Evolutionary conservation across 1,284 basidiomycete species (phyloP).

Genomic region (Sporisorium iseilematis-ciliati): DNA sequence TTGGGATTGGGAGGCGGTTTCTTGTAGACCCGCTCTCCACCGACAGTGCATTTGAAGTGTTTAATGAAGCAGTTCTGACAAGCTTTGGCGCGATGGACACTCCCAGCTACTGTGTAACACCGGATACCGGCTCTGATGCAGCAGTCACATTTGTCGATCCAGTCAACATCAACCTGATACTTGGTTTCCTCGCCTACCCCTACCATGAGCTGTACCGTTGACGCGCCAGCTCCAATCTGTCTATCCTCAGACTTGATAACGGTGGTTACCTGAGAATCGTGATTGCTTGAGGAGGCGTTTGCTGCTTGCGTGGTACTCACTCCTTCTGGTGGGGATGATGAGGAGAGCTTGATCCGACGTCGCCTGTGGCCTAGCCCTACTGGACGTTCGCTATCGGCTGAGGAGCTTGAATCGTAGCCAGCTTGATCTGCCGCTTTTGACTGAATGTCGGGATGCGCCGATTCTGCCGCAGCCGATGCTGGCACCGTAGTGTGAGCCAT

Average conservation of each 20-base stretch:
- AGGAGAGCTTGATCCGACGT: not conserved
- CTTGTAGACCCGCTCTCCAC: not conserved
- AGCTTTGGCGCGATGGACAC: not conserved
- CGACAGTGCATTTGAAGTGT: constrained; percentile 7
- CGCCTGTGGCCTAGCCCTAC: not conserved
- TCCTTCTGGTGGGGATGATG: not conserved
- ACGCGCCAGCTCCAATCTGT: not conserved
- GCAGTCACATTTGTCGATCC: constrained; percentile 8
- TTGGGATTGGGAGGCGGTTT: not conserved
- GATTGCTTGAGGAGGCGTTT: not conserved
- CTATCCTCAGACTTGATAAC: not conserved
- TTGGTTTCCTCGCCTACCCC: not conserved
- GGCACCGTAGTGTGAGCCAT: no score
- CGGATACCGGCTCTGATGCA: not conserved
- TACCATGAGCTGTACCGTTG: not conserved
- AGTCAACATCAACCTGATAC: constrained; percentile 4
- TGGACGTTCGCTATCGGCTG: not conserved
- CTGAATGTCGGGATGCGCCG: not conserved
- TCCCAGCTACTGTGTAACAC: constrained; percentile 7
- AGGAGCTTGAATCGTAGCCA: not conserved
- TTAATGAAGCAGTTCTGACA: constrained; percentile 5
- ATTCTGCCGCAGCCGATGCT: no score
- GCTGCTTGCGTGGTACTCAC: no score
- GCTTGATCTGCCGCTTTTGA: not conserved
- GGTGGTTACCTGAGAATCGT: not conserved